Evolutionary conservation across 805 yeast species (phyloP), one percentile per base, ranked within the genome.

Genomic region (Candida palmyrensis): DNA sequence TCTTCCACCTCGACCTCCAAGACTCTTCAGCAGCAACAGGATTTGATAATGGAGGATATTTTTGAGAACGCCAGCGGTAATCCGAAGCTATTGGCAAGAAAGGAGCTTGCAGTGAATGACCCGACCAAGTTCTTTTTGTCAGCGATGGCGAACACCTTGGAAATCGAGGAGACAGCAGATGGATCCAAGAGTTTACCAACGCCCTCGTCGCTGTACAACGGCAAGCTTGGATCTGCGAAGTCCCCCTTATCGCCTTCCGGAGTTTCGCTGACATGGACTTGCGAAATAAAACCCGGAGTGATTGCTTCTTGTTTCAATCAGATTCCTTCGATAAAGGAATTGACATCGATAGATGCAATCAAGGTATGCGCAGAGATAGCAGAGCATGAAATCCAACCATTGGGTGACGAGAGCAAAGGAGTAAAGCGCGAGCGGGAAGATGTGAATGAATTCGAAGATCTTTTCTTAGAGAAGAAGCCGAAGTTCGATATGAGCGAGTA

Each of bases 71-170:
- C 45, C 17, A 44, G 42, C n/a, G 43, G 42, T 12, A 49, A 56
- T 15, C 48, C 59, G 10, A 67, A 66, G 39, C 53, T 71, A 39
- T 59, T 58, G 29, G 65, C 56, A 38, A 53, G 80, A 35, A 58
- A 75, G 27, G 75, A 68, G 32, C 56, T 75, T 27, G 67, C 71
- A 2, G 50, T 50, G 32, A 38, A 51, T 15, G 73, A 75, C 44
- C 73, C 79, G 0, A 64, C 67, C 28, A 54, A 57, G 33, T 75
- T 71, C 47, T 69, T 75, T 43, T 58, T 66, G 29, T 71, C 77
- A 0, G 68, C 77, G 2, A 55, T 75, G 35, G 66, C 75, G 6
- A 74, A 75, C 47, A 53, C 71, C 23, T 55, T 75, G 38, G 73
- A 68, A 26, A 44, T 75, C 17, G 66, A 65, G 6, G 73, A 63